phyloP scores from a whole-genome alignment of 768 basidiomycete species.

The Suillus placidus region DNA sequence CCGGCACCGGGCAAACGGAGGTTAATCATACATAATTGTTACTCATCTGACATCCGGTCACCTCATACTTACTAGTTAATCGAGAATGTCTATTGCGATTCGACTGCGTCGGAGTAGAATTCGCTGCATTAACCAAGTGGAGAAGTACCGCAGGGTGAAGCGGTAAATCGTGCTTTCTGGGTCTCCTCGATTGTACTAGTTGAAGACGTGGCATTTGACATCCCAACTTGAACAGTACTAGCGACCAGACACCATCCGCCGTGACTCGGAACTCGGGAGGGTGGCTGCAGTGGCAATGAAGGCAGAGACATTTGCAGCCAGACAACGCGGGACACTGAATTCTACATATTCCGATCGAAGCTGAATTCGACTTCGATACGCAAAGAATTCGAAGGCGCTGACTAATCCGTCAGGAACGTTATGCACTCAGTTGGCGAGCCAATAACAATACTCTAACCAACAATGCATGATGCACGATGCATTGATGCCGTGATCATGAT shows the following conservation, averaged over 20 bases:
- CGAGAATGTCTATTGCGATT: not conserved
- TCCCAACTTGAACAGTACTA: not conserved
- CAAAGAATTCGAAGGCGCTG: not conserved
- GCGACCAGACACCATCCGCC: not conserved
- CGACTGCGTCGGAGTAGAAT: not conserved
- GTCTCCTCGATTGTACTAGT: not conserved
- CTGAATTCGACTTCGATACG: too few species aligned
- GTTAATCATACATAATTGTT: not conserved
- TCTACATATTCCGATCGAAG: not conserved
- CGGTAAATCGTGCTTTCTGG: not conserved
- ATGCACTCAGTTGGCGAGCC: too few species aligned
- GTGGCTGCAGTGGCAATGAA: not conserved
- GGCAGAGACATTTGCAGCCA: not conserved
- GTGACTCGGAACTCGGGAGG: not conserved
- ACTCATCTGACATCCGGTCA: not conserved
- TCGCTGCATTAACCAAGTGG: not conserved
- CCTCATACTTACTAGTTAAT: not conserved
- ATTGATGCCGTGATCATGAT: too few species aligned
- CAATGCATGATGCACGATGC: too few species aligned
- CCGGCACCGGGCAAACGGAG: not conserved
- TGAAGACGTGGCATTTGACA: too few species aligned
- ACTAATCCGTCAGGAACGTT: not conserved
- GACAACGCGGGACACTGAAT: not conserved
- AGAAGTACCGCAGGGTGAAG: not conserved
- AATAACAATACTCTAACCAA: too few species aligned